Percentiles rank a stretch among this genome's conserved stretches.
These are phyloP conservation scores for Sophora flavescens DNA, from an alignment of 306 rosid genomes.

Conservation along the genomic window DNA sequence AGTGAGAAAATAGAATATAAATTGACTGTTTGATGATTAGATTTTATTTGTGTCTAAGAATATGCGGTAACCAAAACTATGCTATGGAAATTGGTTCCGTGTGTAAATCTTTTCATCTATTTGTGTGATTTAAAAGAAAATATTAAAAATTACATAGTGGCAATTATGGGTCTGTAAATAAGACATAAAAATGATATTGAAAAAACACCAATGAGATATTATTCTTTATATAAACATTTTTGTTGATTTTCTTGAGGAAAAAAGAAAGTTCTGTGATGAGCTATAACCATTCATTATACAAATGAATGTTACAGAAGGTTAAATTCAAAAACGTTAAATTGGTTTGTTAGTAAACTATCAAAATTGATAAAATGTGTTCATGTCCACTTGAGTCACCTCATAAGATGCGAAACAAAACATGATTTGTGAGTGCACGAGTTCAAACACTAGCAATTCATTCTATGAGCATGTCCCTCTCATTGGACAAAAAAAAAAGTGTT, in stretches of 20 bases:
- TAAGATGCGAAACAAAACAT: too few species aligned
- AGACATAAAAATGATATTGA: too few species aligned
- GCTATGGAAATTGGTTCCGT: background rate
- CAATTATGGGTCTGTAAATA: background rate
- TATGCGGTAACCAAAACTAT: background rate
- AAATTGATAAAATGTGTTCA: background rate
- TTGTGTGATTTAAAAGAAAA: background rate
- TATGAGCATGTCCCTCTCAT: too few species aligned
- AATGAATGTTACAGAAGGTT: background rate
- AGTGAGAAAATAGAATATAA: background rate
- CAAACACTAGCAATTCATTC: too few species aligned
- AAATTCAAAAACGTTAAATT: too few species aligned
- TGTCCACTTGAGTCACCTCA: too few species aligned
- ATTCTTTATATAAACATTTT: background rate
- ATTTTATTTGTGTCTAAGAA: too few species aligned
- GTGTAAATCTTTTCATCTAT: background rate
- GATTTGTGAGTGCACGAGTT: too few species aligned
- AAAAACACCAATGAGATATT: too few species aligned
- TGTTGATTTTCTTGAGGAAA: background rate
- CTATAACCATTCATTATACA: background rate
- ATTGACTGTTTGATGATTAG: too few species aligned
- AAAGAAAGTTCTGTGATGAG: background rate
- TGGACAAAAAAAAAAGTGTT: too few species aligned
- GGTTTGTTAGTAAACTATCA: background rate
- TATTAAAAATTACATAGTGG: background rate